Evolutionary conservation across 2,329 filamentous ascomycete species (phyloP).

Genomic region (Stagonosporopsis chrysanthemi): DNA sequence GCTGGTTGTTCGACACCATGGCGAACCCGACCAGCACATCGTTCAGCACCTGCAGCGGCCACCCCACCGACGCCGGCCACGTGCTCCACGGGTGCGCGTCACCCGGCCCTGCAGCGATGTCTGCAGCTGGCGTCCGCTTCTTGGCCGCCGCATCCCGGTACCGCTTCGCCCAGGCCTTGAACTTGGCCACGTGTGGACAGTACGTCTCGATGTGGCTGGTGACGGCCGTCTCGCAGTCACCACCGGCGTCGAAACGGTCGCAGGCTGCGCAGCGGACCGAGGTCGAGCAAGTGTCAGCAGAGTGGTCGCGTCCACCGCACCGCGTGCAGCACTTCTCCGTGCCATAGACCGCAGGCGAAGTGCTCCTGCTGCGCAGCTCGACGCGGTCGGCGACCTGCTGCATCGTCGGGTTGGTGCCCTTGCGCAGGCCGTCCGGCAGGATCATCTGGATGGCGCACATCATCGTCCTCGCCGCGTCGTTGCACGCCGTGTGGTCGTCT

Average conservation of each 20-base stretch:
- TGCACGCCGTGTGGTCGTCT: slow-evolving; percentile 31
- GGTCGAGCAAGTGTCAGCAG: slow-evolving; percentile 2
- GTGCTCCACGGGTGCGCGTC: slow-evolving; percentile 13
- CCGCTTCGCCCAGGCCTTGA: slow-evolving; percentile 16
- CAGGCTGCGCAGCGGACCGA: slow-evolving; percentile 18
- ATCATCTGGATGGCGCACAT: slow-evolving; percentile 34
- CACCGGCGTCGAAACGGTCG: slow-evolving; percentile 4
- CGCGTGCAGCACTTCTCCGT: slow-evolving; percentile 16
- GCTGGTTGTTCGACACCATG: neutral
- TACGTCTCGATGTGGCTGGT: slow-evolving; percentile 15
- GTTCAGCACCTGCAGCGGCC: neutral
- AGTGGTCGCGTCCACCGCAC: slow-evolving; percentile 25
- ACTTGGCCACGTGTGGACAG: slow-evolving; percentile 3
- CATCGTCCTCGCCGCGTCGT: slow-evolving; percentile 34
- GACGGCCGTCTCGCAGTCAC: neutral
- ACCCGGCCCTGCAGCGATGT: neutral
- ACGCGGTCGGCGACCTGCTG: slow-evolving; percentile 17
- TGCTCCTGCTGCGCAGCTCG: slow-evolving; percentile 9
- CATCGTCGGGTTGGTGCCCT: neutral
- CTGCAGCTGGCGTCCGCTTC: neutral
- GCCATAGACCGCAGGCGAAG: slow-evolving; percentile 11
- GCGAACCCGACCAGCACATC: neutral
- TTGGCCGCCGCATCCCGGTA: slow-evolving; percentile 6
- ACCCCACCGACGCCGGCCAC: neutral
- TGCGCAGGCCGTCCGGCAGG: neutral